Conservation (phyloP, 2,329 filamentous ascomycete species). For the Cladosporium sp. region DNA sequence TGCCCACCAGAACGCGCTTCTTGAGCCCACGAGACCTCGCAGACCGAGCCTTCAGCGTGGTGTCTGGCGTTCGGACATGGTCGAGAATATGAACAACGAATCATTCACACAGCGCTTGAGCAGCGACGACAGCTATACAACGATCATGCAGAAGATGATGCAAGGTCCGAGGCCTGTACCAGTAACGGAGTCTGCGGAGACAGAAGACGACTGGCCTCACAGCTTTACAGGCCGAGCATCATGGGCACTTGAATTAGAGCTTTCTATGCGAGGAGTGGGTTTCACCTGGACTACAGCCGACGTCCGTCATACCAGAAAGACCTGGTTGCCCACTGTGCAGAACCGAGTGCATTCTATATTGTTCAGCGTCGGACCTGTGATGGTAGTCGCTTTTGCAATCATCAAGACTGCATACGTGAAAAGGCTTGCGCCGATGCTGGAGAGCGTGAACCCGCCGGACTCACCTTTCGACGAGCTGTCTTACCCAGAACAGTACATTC, state of each 20-base stretch:
- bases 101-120: slow-evolving; percentile 20
- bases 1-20: background rate
- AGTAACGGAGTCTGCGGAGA: slow-evolving; percentile 34
- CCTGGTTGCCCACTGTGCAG: slow-evolving; percentile 39
- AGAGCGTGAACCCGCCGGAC: slow-evolving; percentile 3
- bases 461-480: slow-evolving; percentile 35
- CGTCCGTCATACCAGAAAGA: slow-evolving; percentile 41
- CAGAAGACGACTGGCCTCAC: slow-evolving; percentile 38
- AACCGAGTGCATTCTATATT: slow-evolving; percentile 39
- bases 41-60: slow-evolving; percentile 17
- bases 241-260: slow-evolving; percentile 43
- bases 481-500: slow-evolving; percentile 31
- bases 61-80: slow-evolving; percentile 19
- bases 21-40: slow-evolving; percentile 1
- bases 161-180: slow-evolving; percentile 27
- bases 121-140: slow-evolving; percentile 19
- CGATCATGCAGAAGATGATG: slow-evolving; percentile 18
- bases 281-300: slow-evolving; percentile 45
- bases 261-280: slow-evolving; percentile 42
- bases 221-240: slow-evolving; percentile 37
- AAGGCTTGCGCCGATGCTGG: slow-evolving; percentile 22
- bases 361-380: slow-evolving; percentile 35
- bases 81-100: slow-evolving; percentile 25
- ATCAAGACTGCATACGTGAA: slow-evolving; percentile 33
- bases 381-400: slow-evolving; percentile 33